phyloP scores from a whole-genome alignment of 352 stramenopile genomes.

The Pythium aristosporum region DNA sequence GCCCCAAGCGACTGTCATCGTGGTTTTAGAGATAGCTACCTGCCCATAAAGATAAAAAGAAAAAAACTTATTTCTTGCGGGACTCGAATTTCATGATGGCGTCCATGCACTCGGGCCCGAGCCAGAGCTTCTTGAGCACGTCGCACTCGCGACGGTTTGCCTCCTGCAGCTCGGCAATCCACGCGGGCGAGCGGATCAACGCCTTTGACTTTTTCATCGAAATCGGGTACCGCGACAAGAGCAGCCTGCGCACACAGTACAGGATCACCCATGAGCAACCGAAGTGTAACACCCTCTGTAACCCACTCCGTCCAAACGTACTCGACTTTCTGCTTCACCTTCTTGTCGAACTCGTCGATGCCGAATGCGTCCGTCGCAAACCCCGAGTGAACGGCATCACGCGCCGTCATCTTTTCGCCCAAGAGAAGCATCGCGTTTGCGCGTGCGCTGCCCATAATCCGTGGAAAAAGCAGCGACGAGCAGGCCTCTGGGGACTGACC shows the following conservation, averaged over 20 bases:
- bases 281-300: neutral
- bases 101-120: constrained; percentile 72
- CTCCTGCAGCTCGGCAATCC: constrained; percentile 55
- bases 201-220: constrained; percentile 65
- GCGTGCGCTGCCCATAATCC: constrained; percentile 81
- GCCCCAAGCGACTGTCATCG: constrained; percentile 24
- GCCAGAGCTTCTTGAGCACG: constrained; percentile 73
- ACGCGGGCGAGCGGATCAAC: constrained; percentile 46
- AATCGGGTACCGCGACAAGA: constrained; percentile 64
- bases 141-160: constrained; percentile 56
- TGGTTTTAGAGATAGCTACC: constrained; percentile 23
- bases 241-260: constrained; percentile 28
- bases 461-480: constrained; percentile 83
- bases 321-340: constrained; percentile 58
- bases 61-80: constrained; percentile 44
- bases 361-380: constrained; percentile 57
- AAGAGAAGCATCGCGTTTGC: constrained; percentile 89
- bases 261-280: neutral
- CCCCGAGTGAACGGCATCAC: constrained; percentile 43
- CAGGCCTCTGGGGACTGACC: constrained; percentile 91
- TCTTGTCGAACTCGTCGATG: constrained; percentile 59
- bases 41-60: constrained; percentile 3
- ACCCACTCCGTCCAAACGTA: constrained; percentile 28
- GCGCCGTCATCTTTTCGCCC: constrained; percentile 78
- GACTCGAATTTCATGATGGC: constrained; percentile 75